Evolutionary conservation across 129 eudicot species (phyloP).

Genomic region (Centrapalus pauciflorus): DNA sequence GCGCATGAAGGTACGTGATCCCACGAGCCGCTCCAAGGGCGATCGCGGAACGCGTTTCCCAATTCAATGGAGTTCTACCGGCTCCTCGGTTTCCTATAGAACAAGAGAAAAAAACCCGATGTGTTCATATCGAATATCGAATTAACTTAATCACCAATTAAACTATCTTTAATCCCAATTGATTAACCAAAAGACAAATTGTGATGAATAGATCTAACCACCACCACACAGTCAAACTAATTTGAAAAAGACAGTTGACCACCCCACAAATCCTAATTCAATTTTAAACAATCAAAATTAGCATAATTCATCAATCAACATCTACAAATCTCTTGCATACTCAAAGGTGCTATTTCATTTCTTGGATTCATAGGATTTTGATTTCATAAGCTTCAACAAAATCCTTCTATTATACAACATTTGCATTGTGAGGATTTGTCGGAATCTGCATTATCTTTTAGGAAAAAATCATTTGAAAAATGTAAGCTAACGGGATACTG

Average conservation of each 20-base stretch:
- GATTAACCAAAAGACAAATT: conserved; percentile 22
- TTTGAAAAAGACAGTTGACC: conserved; percentile 33
- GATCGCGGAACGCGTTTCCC: conserved; percentile 68
- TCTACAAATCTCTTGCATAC: conserved; percentile 13
- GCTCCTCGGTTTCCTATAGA: conserved; percentile 69
- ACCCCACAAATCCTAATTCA: conserved; percentile 14
- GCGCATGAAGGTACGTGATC: conserved; percentile 63
- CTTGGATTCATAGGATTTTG: too few species aligned
- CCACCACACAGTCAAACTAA: not conserved
- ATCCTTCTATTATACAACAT: too few species aligned
- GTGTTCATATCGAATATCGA: conserved; percentile 5
- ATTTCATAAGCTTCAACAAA: too few species aligned
- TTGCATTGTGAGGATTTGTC: too few species aligned
- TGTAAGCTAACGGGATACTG: too few species aligned
- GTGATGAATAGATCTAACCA: conserved; percentile 3
- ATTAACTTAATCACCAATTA: not conserved
- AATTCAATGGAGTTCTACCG: conserved; percentile 77
- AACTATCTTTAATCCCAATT: conserved; percentile 20
- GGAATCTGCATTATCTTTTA: too few species aligned
- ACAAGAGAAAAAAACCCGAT: not conserved
- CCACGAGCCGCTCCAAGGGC: conserved; percentile 92
- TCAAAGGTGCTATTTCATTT: not conserved
- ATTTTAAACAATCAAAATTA: not conserved
- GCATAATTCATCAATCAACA: conserved; percentile 12
- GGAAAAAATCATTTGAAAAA: too few species aligned